Conservation (phyloP, 1,284 basidiomycete genomes). For the Golubevia sp. region DNA sequence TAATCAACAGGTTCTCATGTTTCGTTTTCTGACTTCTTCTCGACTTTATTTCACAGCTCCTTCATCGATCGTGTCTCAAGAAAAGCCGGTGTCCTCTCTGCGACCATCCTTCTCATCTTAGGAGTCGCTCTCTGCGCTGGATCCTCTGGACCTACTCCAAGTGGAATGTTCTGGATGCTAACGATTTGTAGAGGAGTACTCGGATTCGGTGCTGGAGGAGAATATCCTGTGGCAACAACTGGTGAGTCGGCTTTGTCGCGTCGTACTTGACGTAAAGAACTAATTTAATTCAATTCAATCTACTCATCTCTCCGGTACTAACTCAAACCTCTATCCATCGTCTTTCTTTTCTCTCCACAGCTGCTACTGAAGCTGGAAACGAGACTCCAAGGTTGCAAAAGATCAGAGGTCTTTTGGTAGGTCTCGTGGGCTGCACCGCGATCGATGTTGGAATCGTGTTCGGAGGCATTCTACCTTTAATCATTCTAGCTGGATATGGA, state of each 20-base stretch:
- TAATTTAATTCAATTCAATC: too few relatives aligned
- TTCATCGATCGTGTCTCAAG: constrained; percentile 42
- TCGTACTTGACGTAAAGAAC: too few relatives aligned
- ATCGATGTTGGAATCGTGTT: constrained; percentile 24
- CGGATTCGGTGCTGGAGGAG: constrained; percentile 12
- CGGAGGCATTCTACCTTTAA: constrained; percentile 11
- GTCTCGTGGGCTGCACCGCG: constrained; percentile 7
- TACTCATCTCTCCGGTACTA: too few relatives aligned
- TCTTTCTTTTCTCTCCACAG: too few relatives aligned
- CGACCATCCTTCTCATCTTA: constrained; percentile 36
- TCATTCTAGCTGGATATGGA: constrained; percentile 30
- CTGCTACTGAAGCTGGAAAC: constrained; percentile 12
- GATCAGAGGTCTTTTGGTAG: constrained; percentile 7
- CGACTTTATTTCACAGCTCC: constrained; percentile 9
- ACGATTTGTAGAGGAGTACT: constrained; percentile 8
- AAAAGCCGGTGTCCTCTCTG: constrained; percentile 40
- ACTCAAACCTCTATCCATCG: too few relatives aligned
- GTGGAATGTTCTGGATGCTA: constrained; percentile 16
- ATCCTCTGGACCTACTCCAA: constrained; percentile 14
- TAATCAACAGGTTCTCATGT: too few relatives aligned
- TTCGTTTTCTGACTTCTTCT: too few relatives aligned
- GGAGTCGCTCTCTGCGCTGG: constrained; percentile 33
- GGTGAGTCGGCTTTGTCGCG: too few relatives aligned
- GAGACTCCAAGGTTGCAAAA: constrained; percentile 4
- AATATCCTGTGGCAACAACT: constrained; percentile 12